Evolutionary conservation across 768 basidiomycete species (phyloP), one percentile per base, ranked within the genome.

Genomic region (Lactarius vividus): DNA sequence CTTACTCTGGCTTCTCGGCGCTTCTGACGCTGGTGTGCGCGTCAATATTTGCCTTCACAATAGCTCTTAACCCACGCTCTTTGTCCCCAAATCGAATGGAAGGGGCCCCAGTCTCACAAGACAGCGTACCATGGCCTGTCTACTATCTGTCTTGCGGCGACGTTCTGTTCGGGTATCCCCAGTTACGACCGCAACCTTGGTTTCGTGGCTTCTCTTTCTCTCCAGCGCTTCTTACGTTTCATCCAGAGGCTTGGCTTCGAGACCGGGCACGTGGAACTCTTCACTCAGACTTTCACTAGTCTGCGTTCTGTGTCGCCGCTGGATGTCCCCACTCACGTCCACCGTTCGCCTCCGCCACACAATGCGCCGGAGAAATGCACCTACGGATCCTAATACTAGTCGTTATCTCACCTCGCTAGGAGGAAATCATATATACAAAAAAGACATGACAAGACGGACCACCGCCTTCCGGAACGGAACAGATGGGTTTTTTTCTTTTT

Each of bases 21-120:
- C 59, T 68, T 68, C 67, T 68, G 67, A 42, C 64, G 67, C 64
- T 59, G 55, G 42, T 39, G 16, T 39, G 33, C 58, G 64, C 67
- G 67, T 61, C 61, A 67, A 58, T 11, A 11, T n/a, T 4, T 46
- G 10, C 23, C 61, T 59, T 63, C 52, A 63, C 57, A 67, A 57
- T 28, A 52, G 33, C 61, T 67, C 62, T 63, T 54, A 63, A 67
- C 66, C 66, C 66, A 62, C 66, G 66, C 66, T 63, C 66, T 67
- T 67, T 63, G 61, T 67, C 66, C 66, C 20, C 61, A 67, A 63
- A 67, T 67, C 66, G 66, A 63, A 67, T 67, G 66, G 66, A 67
- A 67, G 66, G 31, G 31, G n/a, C 39, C 64, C 40, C 52, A 26
- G 49, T 11, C 46, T 40, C 61, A 39, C 52, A 57, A 66, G 31